Base-by-base conservation (phyloP, 306 rosid species). In the Cicer chorassanicum region DNA sequence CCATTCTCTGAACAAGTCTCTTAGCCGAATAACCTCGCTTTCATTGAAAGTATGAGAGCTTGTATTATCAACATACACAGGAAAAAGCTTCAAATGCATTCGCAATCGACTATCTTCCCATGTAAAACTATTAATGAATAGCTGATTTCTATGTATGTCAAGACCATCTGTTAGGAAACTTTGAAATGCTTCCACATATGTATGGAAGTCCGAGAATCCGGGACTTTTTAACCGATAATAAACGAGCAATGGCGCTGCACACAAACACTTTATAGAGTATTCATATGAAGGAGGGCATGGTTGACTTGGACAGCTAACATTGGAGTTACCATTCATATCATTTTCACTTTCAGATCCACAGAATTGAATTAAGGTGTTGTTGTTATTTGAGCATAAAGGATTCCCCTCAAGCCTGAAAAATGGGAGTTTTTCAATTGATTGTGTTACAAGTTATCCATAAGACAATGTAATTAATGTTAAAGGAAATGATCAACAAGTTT, bases 141-240 rank as follows among this genome's bases (percentile, higher is more conserved):
- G 84, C 82, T 94, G 99, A 72, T 80, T 51, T 9, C 43, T 19
- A 13, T 50, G 2, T 46, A 94, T 4, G 2, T 0, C 0, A 44
- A 94, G 91, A 75, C 88, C 88, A 76, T 13, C 0, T 19, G 96
- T 74, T 62, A 94, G 80, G 68, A 85, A 87, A 21, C 7, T 11
- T 75, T 88, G 77, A 73, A 86, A 94, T 6, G 0, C 2, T 14
- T 11, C 61, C 59, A 2, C 38, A 67, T 84, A 94, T 29, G 92
- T 49, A 53, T 8, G 72, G 63, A 94, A 94, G 82, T 88, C 85
- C 5, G 86, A 75, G 82, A 90, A 87, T 67, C 89, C 96, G 0
- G 99, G 97, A 89, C 99, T 92, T 78, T 94, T 92, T 80, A 94
- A 81, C 78, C 99, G 95, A 76, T 90, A 92, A 12, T 44, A 64